Evolutionary conservation across 2,329 filamentous ascomycete genomes (phyloP).

Genomic region (Aspergillus pseudoviridinutans): DNA sequence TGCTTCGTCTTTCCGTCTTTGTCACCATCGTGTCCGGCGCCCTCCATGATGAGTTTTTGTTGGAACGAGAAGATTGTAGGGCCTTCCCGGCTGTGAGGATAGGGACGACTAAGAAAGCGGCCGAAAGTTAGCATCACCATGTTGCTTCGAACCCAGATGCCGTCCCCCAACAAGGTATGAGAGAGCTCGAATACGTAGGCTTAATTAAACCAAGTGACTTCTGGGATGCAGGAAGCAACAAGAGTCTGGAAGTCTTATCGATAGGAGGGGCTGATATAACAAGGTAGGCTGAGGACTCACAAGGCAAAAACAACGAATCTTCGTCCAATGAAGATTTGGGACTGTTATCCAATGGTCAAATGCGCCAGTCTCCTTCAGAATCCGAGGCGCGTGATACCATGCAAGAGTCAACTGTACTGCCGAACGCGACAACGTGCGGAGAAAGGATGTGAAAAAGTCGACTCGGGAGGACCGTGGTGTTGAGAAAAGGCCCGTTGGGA

Average conservation of each 20-base stretch:
- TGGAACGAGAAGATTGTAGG: constrained; percentile 37
- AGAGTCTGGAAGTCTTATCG: constrained; percentile 5
- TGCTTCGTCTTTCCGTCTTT: constrained; percentile 21
- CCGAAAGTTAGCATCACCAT: constrained; percentile 38
- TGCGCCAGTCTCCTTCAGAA: constrained; percentile 17
- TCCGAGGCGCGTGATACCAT: constrained; percentile 16
- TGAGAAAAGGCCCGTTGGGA: constrained; percentile 16
- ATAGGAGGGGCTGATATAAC: not conserved
- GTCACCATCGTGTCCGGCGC: constrained; percentile 12
- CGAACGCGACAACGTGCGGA: constrained; percentile 7
- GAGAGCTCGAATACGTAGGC: not conserved
- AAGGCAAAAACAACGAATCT: not conserved
- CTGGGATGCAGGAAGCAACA: not conserved
- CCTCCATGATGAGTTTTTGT: constrained; percentile 34
- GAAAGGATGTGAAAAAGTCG: not conserved
- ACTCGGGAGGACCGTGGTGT: not conserved
- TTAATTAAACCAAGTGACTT: not conserved
- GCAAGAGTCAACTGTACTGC: constrained; percentile 1
- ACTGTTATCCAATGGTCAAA: constrained; percentile 3
- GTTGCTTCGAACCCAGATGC: constrained; percentile 6
- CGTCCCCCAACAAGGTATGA: not conserved
- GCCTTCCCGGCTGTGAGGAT: constrained; percentile 29
- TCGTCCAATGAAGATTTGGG: not conserved
- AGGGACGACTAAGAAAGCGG: constrained; percentile 36
- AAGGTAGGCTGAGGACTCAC: not conserved